These are phyloP conservation scores for Scheffersomyces stambukii DNA, from an alignment of 1,139 yeast species.

Conservation along the genomic window DNA sequence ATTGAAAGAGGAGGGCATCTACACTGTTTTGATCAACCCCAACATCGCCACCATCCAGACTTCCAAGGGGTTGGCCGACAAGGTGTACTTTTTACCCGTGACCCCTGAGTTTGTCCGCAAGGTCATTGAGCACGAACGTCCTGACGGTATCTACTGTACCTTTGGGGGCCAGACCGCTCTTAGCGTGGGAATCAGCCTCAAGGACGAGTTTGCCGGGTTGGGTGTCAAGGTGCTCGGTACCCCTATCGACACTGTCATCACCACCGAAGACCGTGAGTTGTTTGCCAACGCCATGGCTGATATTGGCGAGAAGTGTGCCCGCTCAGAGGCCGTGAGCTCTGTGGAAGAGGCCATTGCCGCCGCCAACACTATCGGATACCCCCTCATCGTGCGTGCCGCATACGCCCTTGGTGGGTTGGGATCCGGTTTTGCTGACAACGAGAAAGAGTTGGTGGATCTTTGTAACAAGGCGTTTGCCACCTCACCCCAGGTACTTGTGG, in stretches of 20 bases:
- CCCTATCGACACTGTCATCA: slow-evolving; percentile 89
- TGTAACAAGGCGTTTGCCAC: slow-evolving; percentile 61
- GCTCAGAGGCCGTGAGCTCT: slow-evolving; percentile 89
- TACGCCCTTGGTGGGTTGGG: slow-evolving; percentile 98
- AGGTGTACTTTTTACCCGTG: slow-evolving; percentile 91
- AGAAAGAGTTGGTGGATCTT: slow-evolving; percentile 51
- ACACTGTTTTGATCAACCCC: slow-evolving; percentile 87
- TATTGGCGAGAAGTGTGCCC: slow-evolving; percentile 92
- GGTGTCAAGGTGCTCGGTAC: slow-evolving; percentile 95
- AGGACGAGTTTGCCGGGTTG: slow-evolving; percentile 90
- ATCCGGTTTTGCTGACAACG: slow-evolving; percentile 90
- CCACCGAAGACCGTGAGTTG: slow-evolving; percentile 96
- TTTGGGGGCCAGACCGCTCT: slow-evolving; percentile 99
- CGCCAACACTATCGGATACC: slow-evolving; percentile 85
- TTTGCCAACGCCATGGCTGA: slow-evolving; percentile 93
- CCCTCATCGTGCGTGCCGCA: slow-evolving; percentile 96
- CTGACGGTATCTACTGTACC: slow-evolving; percentile 91
- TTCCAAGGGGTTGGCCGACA: slow-evolving; percentile 92
- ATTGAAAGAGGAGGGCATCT: slow-evolving; percentile 80
- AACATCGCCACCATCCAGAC: slow-evolving; percentile 98
- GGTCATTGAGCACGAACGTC: slow-evolving; percentile 91
- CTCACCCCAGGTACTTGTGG: slow-evolving; percentile 94
- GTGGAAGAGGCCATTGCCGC: slow-evolving; percentile 91
- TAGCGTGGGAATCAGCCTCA: slow-evolving; percentile 92
- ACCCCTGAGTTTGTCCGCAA: slow-evolving; percentile 94